Evolutionary conservation across 148 eudicot genomes (phyloP), one percentile per base, ranked within the genome.

Genomic region (Vaccinium vitisidaea): DNA sequence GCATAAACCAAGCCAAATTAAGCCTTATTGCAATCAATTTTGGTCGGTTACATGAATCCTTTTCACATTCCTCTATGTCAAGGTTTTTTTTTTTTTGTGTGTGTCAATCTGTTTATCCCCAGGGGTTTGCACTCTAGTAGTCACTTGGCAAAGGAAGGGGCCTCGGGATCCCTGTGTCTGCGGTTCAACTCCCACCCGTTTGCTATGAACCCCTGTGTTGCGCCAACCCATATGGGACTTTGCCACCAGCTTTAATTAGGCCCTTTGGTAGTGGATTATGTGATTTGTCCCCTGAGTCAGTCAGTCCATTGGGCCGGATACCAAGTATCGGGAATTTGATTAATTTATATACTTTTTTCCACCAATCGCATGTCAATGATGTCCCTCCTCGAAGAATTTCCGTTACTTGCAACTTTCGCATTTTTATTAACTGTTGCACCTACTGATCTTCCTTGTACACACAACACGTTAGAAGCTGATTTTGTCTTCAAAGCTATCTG

Each of bases 401-500:
- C 74, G 4, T 69, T 13, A 69, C 43, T 39, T 4, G 14, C 73
- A 11, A 27, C 36, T 25, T 3, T 10, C 23, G 32, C 32, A 2
- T 65, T 65, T 27, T 11, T 67, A 67, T 12, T n/a, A 23, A 3
- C 15, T 12, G 36, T 69, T 27, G 74, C 74, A 27, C 30, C 74
- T 69, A 69, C 74, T 27, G 16, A 5, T 69, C 39, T 69, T 69
- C 43, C 74, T 69, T 13, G 18, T 30, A 30, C 12, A 65, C 30
- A 19, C n/a, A 19, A 32, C 12, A 21, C 50, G 10, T 54, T 49
- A 25, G 83, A 50, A 52, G 39, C 82, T 83, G 21, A 76, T 73
- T 56, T 87, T 71, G 2, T 63, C 54, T 61, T 81, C 82, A 5
- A 82, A 54, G 27, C 49, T 46, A 84, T 88, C 63, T 88, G 90